Base-by-base conservation (phyloP, 225 moss, liverwort and hornwort species). In the Polytrichum formosum region DNA sequence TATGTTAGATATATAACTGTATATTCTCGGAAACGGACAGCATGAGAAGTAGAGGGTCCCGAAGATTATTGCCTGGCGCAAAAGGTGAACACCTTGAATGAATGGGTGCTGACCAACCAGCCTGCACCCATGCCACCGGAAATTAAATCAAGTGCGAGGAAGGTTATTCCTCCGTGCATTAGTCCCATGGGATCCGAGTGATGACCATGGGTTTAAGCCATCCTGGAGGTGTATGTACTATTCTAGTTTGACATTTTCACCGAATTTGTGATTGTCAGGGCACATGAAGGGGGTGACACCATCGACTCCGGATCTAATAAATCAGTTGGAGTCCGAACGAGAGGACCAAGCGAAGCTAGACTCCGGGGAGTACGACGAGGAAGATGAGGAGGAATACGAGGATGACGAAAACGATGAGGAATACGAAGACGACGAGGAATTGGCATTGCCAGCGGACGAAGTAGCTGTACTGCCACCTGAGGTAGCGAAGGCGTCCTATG, bases 221-320 rank as follows among this genome's bases (percentile, higher is more conserved):
- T 13, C 46, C 46, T 10, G 46, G 13, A 16, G 46, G 13, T 46
- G 13, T 46, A 16, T 16, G 46, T 16, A 16, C 13, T 46, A 16
- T 16, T 16, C 10, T 16, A 46, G 13, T 46, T 10, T 46, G 4
- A 46, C 16, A 16, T 46, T 13, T 46, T 46, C 46, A 16, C 7
- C 46, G 13, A 46, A 46, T 46, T 46, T 46, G 13, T 46, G 46
- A 46, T 46, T 26, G 53, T 73, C 81, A 91, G 91, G 93, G 67
- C 91, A 91, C 61, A 79, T 93, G 78, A 96, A 96, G 78, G 93
- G 95, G 53, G 83, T 90, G 27, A 90, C 95, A 25, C 91, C 95
- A n/a, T 88, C 93, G 28, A 91, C 86, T 35, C 83, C 84, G 27
- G 91, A 91, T 16, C 69, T 93, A 16, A 29, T 90, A 7, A 72